Evolutionary conservation across 2,329 filamentous ascomycete species (phyloP).

Genomic region (Aspergillus hiratsukae): DNA sequence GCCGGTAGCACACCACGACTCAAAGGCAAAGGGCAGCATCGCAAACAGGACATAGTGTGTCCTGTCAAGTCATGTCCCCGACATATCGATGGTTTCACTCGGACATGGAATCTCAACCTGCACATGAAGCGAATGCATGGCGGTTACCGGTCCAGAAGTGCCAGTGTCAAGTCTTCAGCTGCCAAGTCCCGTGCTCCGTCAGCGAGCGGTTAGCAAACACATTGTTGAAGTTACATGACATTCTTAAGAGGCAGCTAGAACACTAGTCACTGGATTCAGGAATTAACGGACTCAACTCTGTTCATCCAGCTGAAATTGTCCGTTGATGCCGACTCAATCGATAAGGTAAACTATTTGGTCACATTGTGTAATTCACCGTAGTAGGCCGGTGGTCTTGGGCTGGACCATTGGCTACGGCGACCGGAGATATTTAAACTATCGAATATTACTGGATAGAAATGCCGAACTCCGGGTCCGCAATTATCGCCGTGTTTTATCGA

Average conservation of each 20-base stretch:
- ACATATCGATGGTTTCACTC: constrained; percentile 30
- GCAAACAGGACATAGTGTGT: constrained; percentile 27
- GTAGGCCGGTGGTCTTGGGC: not conserved
- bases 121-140: constrained; percentile 33
- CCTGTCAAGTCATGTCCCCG: constrained; percentile 27
- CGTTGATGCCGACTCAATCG: not conserved
- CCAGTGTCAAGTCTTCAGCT: not conserved
- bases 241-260: not conserved
- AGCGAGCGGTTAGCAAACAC: not conserved
- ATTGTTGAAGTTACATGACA: not conserved
- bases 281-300: not conserved
- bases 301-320: not conserved
- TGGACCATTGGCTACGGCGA: constrained; percentile 1
- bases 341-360: not conserved
- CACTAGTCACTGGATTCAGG: not conserved
- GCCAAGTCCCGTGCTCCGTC: not conserved
- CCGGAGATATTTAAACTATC: not conserved
- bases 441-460: not conserved
- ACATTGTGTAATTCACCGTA: not conserved
- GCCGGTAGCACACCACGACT: not conserved
- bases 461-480: constrained; percentile 1
- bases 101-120: constrained; percentile 35
- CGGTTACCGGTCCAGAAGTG: constrained; percentile 9
- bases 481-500: constrained; percentile 3
- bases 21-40: constrained; percentile 23